Evolutionary conservation across 2,329 filamentous ascomycete species (phyloP).

Genomic region (Penicillium fuscoglaucum): DNA sequence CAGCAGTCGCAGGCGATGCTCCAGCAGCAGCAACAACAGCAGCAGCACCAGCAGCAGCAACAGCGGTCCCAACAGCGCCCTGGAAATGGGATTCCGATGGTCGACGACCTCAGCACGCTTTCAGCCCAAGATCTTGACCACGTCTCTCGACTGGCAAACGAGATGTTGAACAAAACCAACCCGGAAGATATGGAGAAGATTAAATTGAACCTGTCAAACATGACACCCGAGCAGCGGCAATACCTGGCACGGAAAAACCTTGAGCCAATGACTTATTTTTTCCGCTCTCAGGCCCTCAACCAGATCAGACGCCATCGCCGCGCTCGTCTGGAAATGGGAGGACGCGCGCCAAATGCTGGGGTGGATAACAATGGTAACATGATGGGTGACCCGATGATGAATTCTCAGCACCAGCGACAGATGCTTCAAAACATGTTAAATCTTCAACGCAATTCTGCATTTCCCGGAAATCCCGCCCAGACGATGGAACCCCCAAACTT

Average conservation of each 20-base stretch:
- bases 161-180: slow-evolving; percentile 48
- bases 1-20: slow-evolving; percentile 32
- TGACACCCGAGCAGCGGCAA: slow-evolving; percentile 51
- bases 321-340: slow-evolving; percentile 34
- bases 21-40: slow-evolving; percentile 32
- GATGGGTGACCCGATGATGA: slow-evolving; percentile 42
- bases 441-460: slow-evolving; percentile 39
- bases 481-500: slow-evolving; percentile 35
- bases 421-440: slow-evolving; percentile 46
- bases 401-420: slow-evolving; percentile 40
- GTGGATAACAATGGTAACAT: slow-evolving; percentile 34
- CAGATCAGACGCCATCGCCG: slow-evolving; percentile 42
- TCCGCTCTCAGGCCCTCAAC: slow-evolving; percentile 51
- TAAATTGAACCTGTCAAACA: slow-evolving; percentile 46
- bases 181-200: slow-evolving; percentile 51
- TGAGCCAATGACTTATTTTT: slow-evolving; percentile 53
- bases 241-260: slow-evolving; percentile 47
- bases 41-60: slow-evolving; percentile 21
- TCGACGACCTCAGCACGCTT: slow-evolving; percentile 40
- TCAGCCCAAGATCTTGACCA: slow-evolving; percentile 45
- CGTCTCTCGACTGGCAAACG: slow-evolving; percentile 49
- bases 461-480: slow-evolving; percentile 36
- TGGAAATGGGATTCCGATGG: slow-evolving; percentile 27
- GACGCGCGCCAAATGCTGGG: slow-evolving; percentile 31
- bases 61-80: slow-evolving; percentile 32